Percentiles rank a stretch among this genome's conserved stretches.
Evolutionary conservation across 2,329 filamentous ascomycete genomes (phyloP).

Genomic region (Ophiocordyceps sinensis): DNA sequence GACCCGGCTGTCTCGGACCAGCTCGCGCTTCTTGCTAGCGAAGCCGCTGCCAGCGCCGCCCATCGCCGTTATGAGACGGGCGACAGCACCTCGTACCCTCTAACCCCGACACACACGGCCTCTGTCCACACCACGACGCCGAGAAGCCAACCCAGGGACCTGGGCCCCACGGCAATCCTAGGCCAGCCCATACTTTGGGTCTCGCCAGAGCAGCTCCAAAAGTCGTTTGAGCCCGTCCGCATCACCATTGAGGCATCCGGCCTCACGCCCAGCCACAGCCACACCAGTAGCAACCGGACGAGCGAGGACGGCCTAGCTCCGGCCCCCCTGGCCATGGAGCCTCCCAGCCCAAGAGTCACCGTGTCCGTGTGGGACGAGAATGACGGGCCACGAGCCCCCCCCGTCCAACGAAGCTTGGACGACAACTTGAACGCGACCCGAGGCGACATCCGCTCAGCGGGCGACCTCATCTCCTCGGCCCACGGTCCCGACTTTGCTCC

Average conservation of each 20-base stretch:
- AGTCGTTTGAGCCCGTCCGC: slow-evolving; percentile 20
- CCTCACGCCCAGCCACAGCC: slow-evolving; percentile 34
- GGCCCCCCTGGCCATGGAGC: slow-evolving; percentile 24
- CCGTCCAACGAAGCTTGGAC: slow-evolving; percentile 25
- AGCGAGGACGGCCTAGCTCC: slow-evolving; percentile 33
- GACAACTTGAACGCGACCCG: slow-evolving; percentile 21
- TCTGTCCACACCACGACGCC: slow-evolving; percentile 32
- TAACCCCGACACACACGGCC: slow-evolving; percentile 38
- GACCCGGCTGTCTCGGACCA: slow-evolving; percentile 14
- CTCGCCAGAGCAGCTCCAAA: slow-evolving; percentile 27
- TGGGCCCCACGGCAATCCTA: slow-evolving; percentile 9
- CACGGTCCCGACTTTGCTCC: slow-evolving; percentile 7
- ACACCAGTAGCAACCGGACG: slow-evolving; percentile 32
- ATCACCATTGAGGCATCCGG: slow-evolving; percentile 18
- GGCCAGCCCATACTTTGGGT: slow-evolving; percentile 19
- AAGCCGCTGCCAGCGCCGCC: not conserved
- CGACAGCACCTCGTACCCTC: slow-evolving; percentile 21
- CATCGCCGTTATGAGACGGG: not conserved
- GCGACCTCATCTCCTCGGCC: slow-evolving; percentile 21
- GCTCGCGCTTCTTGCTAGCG: slow-evolving; percentile 4
- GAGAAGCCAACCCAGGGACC: slow-evolving; percentile 16
- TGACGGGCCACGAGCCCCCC: slow-evolving; percentile 19
- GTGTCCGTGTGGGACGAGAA: slow-evolving; percentile 41
- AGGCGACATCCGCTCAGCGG: slow-evolving; percentile 21
- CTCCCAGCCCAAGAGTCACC: slow-evolving; percentile 38